phyloP scores from a whole-genome alignment of 805 yeast species.

The Barnettozyma salicaria region DNA sequence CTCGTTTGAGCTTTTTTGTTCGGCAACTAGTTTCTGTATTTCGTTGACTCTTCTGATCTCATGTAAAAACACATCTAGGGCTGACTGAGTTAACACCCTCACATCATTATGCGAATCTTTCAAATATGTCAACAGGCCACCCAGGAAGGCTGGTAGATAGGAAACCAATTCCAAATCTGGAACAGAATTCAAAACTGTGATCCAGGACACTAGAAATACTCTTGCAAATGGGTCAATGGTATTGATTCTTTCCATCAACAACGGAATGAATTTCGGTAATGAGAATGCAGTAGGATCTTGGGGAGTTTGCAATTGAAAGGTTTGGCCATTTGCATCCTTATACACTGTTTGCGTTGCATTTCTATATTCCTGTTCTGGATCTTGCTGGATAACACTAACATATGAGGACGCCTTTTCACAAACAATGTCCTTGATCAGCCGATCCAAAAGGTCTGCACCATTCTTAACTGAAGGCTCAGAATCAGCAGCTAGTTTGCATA shows the following conservation, averaged over 20 bases:
- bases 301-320: conserved; percentile 51
- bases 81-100: conserved; percentile 73
- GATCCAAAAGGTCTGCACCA: conserved; percentile 89
- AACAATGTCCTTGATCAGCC: conserved; percentile 88
- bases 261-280: conserved; percentile 80
- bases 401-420: conserved; percentile 90
- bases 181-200: conserved; percentile 83
- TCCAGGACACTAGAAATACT: conserved; percentile 89
- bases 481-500: conserved; percentile 86
- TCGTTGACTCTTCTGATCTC: conserved; percentile 77
- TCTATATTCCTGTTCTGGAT: conserved; percentile 34
- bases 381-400: conserved; percentile 60
- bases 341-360: conserved; percentile 37
- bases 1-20: conserved; percentile 14
- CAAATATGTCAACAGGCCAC: conserved; percentile 73
- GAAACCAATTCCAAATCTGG: conserved; percentile 87
- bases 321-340: conserved; percentile 52
- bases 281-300: conserved; percentile 73
- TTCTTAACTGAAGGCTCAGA: conserved; percentile 87
- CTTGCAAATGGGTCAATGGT: conserved; percentile 91
- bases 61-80: conserved; percentile 66
- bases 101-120: conserved; percentile 85
- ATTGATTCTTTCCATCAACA: conserved; percentile 85
- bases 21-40: conserved; percentile 49
- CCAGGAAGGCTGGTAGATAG: conserved; percentile 83